Evolutionary conservation across 2,329 filamentous ascomycete species (phyloP).

Genomic region (Malbranchea cinnamomea): DNA sequence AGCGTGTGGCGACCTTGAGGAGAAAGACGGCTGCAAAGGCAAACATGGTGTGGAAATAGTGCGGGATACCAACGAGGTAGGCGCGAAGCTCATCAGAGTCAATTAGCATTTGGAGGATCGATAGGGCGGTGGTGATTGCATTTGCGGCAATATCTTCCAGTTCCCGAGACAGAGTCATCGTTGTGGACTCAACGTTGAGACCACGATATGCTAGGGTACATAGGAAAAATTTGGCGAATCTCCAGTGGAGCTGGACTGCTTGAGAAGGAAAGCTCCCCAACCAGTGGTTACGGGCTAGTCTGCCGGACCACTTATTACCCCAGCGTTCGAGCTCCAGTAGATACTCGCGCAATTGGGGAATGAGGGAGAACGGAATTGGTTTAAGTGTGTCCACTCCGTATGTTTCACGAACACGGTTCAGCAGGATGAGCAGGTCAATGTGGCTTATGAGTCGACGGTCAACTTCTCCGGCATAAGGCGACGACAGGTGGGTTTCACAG

Average conservation of each 20-base stretch:
- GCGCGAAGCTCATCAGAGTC: slow-evolving; percentile 22
- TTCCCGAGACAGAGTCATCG: slow-evolving; percentile 16
- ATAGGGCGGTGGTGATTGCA: slow-evolving; percentile 19
- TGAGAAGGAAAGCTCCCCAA: slow-evolving; percentile 34
- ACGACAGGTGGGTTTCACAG: slow-evolving; percentile 24
- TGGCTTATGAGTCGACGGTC: slow-evolving; percentile 11
- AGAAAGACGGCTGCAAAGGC: slow-evolving; percentile 28
- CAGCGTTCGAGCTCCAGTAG: slow-evolving; percentile 17
- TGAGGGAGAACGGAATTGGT: slow-evolving; percentile 8
- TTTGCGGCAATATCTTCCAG: slow-evolving; percentile 6
- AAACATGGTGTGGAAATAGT: slow-evolving; percentile 31
- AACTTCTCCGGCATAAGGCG: slow-evolving; percentile 23
- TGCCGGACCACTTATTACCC: slow-evolving; percentile 12
- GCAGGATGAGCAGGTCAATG: slow-evolving; percentile 7
- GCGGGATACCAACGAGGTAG: slow-evolving; percentile 25
- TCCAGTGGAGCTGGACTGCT: slow-evolving; percentile 32
- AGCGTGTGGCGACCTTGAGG: slow-evolving; percentile 24
- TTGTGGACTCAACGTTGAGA: slow-evolving; percentile 20
- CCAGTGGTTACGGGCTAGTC: slow-evolving; percentile 21
- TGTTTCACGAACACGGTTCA: slow-evolving; percentile 7
- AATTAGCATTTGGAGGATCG: slow-evolving; percentile 25
- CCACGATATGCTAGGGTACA: slow-evolving; percentile 34
- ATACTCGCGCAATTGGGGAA: slow-evolving; percentile 14
- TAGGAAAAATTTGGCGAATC: slow-evolving; percentile 35
- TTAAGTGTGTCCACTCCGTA: slow-evolving; percentile 14